Percentiles rank a stretch among this genome's conserved stretches.
phyloP scores from a whole-genome alignment of 2,329 filamentous ascomycete species.

The Aspergillus sergii region DNA sequence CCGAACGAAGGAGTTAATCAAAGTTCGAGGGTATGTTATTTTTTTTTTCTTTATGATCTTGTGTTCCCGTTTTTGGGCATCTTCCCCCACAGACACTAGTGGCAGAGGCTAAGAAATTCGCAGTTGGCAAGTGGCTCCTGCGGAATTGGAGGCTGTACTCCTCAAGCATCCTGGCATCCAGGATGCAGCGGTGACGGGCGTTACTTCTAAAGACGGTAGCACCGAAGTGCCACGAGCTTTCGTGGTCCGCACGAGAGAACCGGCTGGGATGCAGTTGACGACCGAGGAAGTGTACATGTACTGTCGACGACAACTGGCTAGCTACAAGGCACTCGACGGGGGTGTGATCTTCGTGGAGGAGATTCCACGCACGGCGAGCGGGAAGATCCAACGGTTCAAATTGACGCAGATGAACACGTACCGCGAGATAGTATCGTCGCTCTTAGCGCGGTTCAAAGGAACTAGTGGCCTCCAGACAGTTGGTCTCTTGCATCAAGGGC shows the following conservation, averaged over 20 bases:
- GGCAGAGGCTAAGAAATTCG: not conserved
- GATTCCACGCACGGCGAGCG: constrained; percentile 53
- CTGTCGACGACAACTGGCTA: constrained; percentile 44
- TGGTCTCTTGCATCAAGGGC: constrained; percentile 26
- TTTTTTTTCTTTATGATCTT: not conserved
- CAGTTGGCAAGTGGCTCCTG: constrained; percentile 52
- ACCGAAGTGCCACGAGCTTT: constrained; percentile 50
- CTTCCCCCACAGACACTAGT: not conserved
- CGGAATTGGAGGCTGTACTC: constrained; percentile 51
- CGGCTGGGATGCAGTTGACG: constrained; percentile 27
- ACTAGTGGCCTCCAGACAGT: constrained; percentile 24
- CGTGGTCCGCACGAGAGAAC: constrained; percentile 41
- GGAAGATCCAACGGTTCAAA: constrained; percentile 52
- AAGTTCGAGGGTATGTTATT: constrained; percentile 47
- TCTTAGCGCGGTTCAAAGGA: constrained; percentile 29
- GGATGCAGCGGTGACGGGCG: constrained; percentile 52
- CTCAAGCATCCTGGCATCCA: constrained; percentile 47
- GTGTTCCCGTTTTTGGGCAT: constrained; percentile 7
- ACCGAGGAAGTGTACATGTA: constrained; percentile 49
- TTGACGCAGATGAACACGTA: constrained; percentile 44
- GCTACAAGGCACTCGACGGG: constrained; percentile 52
- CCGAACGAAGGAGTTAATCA: constrained; percentile 50
- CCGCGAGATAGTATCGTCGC: constrained; percentile 37
- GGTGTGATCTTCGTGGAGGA: constrained; percentile 52
- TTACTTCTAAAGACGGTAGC: constrained; percentile 37